Base-by-base conservation (phyloP, 2,329 filamentous ascomycete species). In the Chaetomium sp. region DNA sequence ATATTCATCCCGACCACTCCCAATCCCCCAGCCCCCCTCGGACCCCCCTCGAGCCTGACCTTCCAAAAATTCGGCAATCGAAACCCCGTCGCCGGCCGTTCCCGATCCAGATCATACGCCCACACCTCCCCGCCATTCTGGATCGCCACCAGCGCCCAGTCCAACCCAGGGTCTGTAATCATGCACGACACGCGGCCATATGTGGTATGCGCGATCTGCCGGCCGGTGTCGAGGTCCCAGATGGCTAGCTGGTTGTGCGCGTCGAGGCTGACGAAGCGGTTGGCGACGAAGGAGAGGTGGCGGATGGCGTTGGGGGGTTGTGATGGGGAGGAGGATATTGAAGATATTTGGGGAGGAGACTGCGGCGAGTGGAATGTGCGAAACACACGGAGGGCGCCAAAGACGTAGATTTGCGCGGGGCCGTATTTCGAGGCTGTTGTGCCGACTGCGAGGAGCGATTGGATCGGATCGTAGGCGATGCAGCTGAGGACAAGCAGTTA, bases 81-180 rank as follows among this genome's bases (percentile, higher is more conserved):
- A 70, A 96, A 91, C 0, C 85, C 82, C 11, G 90, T 73, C 57
- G 53, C 51, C 9, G 94, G 74, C 35, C 78, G 77, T 67, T 89
- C 85, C 57, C 91, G 81, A 67, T 97, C 94, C 54, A 99, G 77
- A 69, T 99, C 94, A 68, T 92, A 99, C n/a, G 90, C 89, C 57
- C 92, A 79, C 9, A 97, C 78, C 56, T 97, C 91, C 58, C 92
- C 91, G 67, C 92, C 91, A 66, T 81, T 88, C 61, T 88, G 84
- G 59, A 91, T 75, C 10, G 91, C 94, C 45, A 97, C 76, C 59
- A 99, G 87, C 40, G 87, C 90, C 84, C 95, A 99, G 70, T 99
- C 94, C 58, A 99, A 77, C 74, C 89, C 89, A 0, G 92, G 90
- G 68, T 99, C 94, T 6, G 88, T 91, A 55, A 87, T 79, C 65